These are phyloP conservation scores for Lichtheimia ramosa DNA, from an alignment of 371 early-diverging fungal species.

Conservation along the genomic window DNA sequence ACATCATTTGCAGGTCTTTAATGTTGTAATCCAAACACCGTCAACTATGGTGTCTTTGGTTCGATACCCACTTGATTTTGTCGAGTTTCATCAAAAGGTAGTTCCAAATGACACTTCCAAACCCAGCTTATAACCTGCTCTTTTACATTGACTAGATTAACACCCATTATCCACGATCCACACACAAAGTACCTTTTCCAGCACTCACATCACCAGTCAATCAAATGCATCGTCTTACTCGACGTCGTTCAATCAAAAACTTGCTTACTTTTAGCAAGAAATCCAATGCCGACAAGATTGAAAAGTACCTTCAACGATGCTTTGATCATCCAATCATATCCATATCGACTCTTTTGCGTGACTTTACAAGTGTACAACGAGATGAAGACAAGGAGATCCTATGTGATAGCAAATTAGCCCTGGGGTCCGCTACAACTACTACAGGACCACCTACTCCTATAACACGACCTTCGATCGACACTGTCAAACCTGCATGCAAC, in stretches of 20 bases:
- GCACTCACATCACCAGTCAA: slow-evolving; percentile 29
- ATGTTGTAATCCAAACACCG: slow-evolving; percentile 54
- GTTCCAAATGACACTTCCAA: not conserved
- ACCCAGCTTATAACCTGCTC: too few relatives aligned
- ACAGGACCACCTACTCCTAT: slow-evolving; percentile 3
- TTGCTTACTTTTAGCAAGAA: slow-evolving; percentile 26
- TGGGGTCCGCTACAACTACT: slow-evolving; percentile 8
- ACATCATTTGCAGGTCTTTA: slow-evolving; percentile 43
- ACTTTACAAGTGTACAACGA: slow-evolving; percentile 47
- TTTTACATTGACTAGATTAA: slow-evolving; percentile 24
- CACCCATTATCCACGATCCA: slow-evolving; percentile 34
- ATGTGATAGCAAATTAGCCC: slow-evolving; percentile 2
- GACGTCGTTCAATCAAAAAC: slow-evolving; percentile 30
- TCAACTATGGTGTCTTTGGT: slow-evolving; percentile 48
- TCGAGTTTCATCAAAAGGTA: slow-evolving; percentile 65
- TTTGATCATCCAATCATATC: slow-evolving; percentile 40
- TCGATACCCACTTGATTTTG: slow-evolving; percentile 61
- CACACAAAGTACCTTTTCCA: slow-evolving; percentile 38
- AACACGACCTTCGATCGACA: not conserved
- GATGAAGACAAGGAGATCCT: slow-evolving; percentile 31
- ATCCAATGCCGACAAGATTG: slow-evolving; percentile 44
- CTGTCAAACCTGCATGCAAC: not conserved
- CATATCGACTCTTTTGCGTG: slow-evolving; percentile 39
- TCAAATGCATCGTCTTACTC: slow-evolving; percentile 13
- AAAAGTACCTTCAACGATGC: slow-evolving; percentile 44